These are phyloP conservation scores for Solanum virginianum DNA, from an alignment of 257 asterid species.

Conservation along the genomic window DNA sequence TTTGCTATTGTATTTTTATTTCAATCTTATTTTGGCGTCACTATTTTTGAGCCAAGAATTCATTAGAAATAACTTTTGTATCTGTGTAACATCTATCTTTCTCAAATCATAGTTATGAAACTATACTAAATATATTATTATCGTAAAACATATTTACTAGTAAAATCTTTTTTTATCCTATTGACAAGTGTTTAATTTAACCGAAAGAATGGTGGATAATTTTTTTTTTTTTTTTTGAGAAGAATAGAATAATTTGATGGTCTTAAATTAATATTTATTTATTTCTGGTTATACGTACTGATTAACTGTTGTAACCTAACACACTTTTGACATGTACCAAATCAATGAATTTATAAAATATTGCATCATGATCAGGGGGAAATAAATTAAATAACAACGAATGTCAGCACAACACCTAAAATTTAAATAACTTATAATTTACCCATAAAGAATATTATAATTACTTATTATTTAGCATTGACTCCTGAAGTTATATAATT, in stretches of 20 bases:
- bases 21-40: not conserved
- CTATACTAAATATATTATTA: not conserved
- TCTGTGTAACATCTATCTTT: not conserved
- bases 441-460: not conserved
- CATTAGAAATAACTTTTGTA: not conserved
- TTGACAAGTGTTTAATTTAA: not conserved
- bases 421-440: not conserved
- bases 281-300: not conserved
- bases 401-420: not conserved
- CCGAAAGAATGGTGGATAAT: not conserved
- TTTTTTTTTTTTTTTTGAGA: not conserved
- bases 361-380: not conserved
- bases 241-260: not conserved
- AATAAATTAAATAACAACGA: not conserved
- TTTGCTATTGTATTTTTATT: not conserved
- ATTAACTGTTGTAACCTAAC: not conserved
- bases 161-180: not conserved
- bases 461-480: not conserved
- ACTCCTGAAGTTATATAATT: not conserved
- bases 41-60: not conserved
- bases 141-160: not conserved
- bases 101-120: fast-evolving
- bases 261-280: not conserved
- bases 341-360: not conserved
- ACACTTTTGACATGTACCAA: not conserved